A percentile compares a stretch with the other conserved stretches of the same genome.
Evolutionary conservation across 2,329 filamentous ascomycete species (phyloP).

Genomic region (Emergomyces orientalis): DNA sequence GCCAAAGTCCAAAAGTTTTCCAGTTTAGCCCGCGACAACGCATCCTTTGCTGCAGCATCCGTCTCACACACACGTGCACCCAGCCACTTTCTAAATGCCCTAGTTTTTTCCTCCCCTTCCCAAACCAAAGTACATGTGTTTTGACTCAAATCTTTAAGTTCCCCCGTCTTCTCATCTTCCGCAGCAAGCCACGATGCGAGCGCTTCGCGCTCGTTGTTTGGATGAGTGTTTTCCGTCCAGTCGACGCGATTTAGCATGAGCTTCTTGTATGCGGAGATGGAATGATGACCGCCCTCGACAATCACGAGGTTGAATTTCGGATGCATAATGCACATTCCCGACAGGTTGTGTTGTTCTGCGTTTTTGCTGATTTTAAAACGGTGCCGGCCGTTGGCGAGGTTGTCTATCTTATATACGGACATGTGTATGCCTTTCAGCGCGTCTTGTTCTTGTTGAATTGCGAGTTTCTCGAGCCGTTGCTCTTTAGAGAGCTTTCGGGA

Average conservation of each 20-base stretch:
- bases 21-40: slow-evolving; percentile 71
- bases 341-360: slow-evolving; percentile 77
- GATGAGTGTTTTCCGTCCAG: slow-evolving; percentile 81
- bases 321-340: slow-evolving; percentile 84
- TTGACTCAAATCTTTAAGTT: slow-evolving; percentile 67
- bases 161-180: slow-evolving; percentile 62
- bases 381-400: slow-evolving; percentile 83
- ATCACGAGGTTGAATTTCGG: slow-evolving; percentile 82
- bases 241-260: slow-evolving; percentile 89
- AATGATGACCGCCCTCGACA: slow-evolving; percentile 81
- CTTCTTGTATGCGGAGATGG: slow-evolving; percentile 77
- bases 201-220: slow-evolving; percentile 51
- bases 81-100: slow-evolving; percentile 78
- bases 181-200: slow-evolving; percentile 66
- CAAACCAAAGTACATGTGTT: slow-evolving; percentile 82
- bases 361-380: slow-evolving; percentile 89
- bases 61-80: slow-evolving; percentile 80
- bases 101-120: slow-evolving; percentile 76
- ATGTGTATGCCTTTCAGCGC: slow-evolving; percentile 76
- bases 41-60: slow-evolving; percentile 77
- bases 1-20: slow-evolving; percentile 92
- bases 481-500: slow-evolving; percentile 84
- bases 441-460: slow-evolving; percentile 74
- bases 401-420: slow-evolving; percentile 81
- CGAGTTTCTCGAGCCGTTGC: slow-evolving; percentile 73